Evolutionary conservation across 139 green algal genomes (phyloP), one percentile per base, ranked within the genome.

Genomic region (Chlamydomonas asymmetrica): DNA sequence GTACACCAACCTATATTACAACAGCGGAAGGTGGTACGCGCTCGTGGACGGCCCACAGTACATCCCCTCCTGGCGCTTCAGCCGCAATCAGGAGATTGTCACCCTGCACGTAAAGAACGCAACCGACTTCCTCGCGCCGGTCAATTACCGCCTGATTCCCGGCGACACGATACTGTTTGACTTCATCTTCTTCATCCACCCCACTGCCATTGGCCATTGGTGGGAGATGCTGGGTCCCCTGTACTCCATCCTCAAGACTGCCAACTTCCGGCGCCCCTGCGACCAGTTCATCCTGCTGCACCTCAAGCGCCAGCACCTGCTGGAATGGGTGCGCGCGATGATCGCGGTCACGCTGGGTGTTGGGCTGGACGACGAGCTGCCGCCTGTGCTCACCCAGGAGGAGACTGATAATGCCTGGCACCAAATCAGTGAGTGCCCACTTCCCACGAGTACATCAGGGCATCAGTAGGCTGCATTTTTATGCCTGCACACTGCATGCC

Each of bases 181-280:
- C 78, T 97, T 92, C 66, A 81, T 94, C 25, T 97, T 91, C 76
- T 96, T 95, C 79, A 80, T 90, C 10, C 93, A 97, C 74, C 91
- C 93, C 27, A 97, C 91, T 8, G 92, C 92, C 40, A 97, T 96
- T 50, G 91, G 92, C 5, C 92, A 97, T 75, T 97, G 92, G 92
- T 89, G 86, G 81, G 93, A 97, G 78, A 92, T 95, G 85, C 82
- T 97, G 65, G 90, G 89, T 27, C 93, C 93, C 1, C 82, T 97
- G 52, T 94, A 88, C 78, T 74, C 48, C 62, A 78, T 78, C 61
- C 69, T 80, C 2, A 74, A 73, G 31, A 75, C 81, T 23, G 56
- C 74, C 16, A 45, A 32, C 65, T 91, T 94, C 63, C 68, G 83
- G 50, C 79, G 79, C 23, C 87, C 85, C 16, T 87, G 87, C 38